Evolutionary conservation across 2,329 filamentous ascomycete species (phyloP).

Genomic region (Aspergillus sp.): DNA sequence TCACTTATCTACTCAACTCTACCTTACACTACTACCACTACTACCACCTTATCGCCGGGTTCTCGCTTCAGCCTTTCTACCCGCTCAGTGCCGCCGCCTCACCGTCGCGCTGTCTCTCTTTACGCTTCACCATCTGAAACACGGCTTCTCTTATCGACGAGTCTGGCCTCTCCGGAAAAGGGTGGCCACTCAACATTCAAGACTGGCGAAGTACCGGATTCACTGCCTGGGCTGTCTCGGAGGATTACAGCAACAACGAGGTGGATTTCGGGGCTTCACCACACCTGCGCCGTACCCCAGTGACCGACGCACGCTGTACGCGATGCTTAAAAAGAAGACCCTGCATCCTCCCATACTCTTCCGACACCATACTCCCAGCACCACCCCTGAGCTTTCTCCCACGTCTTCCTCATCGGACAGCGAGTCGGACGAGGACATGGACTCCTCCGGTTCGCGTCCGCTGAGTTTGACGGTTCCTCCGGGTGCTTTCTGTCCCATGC

Average conservation of each 20-base stretch:
- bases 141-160: conserved; percentile 18
- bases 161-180: conserved; percentile 11
- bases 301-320: conserved; percentile 32
- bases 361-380: conserved; percentile 43
- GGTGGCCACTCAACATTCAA: background rate
- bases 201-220: background rate
- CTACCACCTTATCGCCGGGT: background rate
- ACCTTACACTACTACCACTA: background rate
- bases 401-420: conserved; percentile 43
- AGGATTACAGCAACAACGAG: conserved; percentile 4
- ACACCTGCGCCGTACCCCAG: conserved; percentile 15
- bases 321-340: conserved; percentile 43
- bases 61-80: background rate
- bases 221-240: conserved; percentile 9
- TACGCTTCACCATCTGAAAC: conserved; percentile 8
- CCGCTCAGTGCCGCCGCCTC: conserved; percentile 9
- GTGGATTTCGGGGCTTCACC: conserved; percentile 16
- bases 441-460: conserved; percentile 44
- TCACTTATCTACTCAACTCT: background rate
- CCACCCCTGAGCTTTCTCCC: conserved; percentile 49
- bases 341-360: conserved; percentile 37
- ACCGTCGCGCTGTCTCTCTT: conserved; percentile 10
- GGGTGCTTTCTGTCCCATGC: conserved; percentile 46
- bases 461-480: conserved; percentile 45
- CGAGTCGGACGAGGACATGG: conserved; percentile 49